Percentiles rank a stretch among this genome's conserved stretches.
phyloP scores from a whole-genome alignment of 108 stramenopile genomes.

The Nitzschia sp. region DNA sequence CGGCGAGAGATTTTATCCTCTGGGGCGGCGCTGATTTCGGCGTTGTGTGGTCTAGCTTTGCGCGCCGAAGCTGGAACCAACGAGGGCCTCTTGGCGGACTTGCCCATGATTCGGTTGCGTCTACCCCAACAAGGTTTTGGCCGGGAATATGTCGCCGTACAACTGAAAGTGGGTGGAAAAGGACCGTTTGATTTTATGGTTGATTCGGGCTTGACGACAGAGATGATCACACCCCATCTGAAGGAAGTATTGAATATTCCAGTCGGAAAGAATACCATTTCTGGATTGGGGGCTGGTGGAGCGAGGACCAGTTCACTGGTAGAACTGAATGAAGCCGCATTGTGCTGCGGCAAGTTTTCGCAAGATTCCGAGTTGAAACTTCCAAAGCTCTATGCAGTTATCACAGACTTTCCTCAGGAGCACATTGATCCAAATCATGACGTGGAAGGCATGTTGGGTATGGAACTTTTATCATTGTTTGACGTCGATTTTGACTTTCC shows the following conservation, averaged over 20 bases:
- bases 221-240: constrained; percentile 79
- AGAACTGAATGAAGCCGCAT: constrained; percentile 48
- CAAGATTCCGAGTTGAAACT: constrained; percentile 22
- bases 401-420: constrained; percentile 81
- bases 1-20: background rate
- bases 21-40: background rate
- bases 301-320: constrained; percentile 36
- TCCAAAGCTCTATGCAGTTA: constrained; percentile 63
- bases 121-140: constrained; percentile 64
- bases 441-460: constrained; percentile 84
- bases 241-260: constrained; percentile 42
- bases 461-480: constrained; percentile 70
- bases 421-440: constrained; percentile 78
- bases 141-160: constrained; percentile 67
- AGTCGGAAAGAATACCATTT: constrained; percentile 22
- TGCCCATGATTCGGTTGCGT: constrained; percentile 54
- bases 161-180: constrained; percentile 55
- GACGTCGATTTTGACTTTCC: constrained; percentile 85
- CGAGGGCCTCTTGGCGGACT: constrained; percentile 29
- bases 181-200: constrained; percentile 86
- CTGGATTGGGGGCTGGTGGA: constrained; percentile 61
- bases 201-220: constrained; percentile 74
- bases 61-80: background rate
- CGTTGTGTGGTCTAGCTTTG: background rate
- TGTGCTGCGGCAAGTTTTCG: constrained; percentile 50